Percentiles rank a stretch among this genome's conserved stretches.
Evolutionary conservation across 164 flowering plant genomes (phyloP).

Genomic region (Tetrastigma voinierianum): DNA sequence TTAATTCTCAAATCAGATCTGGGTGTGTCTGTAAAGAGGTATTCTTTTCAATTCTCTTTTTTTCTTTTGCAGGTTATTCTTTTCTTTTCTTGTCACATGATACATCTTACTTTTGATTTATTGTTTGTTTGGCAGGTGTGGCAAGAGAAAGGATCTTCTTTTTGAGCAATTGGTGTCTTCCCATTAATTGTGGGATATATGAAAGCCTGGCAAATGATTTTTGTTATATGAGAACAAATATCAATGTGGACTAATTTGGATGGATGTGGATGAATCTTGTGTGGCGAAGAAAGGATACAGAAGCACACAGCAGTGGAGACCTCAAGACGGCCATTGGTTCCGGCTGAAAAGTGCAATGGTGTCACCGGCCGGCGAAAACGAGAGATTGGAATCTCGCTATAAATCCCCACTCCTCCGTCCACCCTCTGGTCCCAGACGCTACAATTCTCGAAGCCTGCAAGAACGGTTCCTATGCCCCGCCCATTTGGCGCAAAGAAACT

Average conservation of each 20-base stretch:
- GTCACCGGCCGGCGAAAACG: constrained; percentile 23
- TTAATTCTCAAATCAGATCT: constrained; percentile 36
- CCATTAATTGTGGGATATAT: constrained; percentile 22
- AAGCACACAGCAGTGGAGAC: constrained; percentile 44
- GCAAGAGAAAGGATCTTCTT: constrained; percentile 43
- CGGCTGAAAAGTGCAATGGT: constrained; percentile 48
- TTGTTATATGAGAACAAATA: constrained; percentile 21
- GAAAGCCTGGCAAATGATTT: constrained; percentile 24
- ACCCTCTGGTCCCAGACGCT: constrained; percentile 49
- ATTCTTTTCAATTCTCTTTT: constrained; percentile 20
- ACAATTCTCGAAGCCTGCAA: constrained; percentile 60
- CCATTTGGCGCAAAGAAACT: constrained; percentile 52
- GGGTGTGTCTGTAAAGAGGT: constrained; percentile 42
- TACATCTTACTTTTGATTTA: constrained; percentile 29
- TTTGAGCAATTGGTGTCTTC: constrained; percentile 20
- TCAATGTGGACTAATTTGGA: constrained; percentile 63
- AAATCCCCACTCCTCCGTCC: constrained; percentile 52
- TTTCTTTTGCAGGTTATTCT: constrained; percentile 15
- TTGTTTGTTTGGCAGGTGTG: constrained; percentile 46
- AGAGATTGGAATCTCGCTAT: constrained; percentile 67
- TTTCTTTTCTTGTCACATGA: constrained; percentile 11
- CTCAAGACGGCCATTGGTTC: constrained; percentile 53
- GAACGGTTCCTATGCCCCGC: constrained; percentile 34
- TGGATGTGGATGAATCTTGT: constrained; percentile 78
- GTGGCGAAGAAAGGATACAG: constrained; percentile 40